Evolutionary conservation across 306 rosid genomes (phyloP), one percentile per base, ranked within the genome.

Genomic region (Spatholobus suberectus): DNA sequence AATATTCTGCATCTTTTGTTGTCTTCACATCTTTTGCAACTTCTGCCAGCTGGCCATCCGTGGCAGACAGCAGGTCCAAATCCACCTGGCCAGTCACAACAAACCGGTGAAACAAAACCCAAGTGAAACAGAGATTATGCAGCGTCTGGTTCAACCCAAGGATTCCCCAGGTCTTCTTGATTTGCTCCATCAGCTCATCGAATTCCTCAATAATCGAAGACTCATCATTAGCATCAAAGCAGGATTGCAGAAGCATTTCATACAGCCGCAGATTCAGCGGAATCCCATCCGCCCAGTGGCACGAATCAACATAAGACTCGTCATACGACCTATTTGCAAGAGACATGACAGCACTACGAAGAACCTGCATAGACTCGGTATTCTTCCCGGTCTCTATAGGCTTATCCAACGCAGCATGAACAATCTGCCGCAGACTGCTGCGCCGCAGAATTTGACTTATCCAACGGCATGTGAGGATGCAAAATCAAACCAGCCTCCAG

Each of bases 271-370:
- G 98, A 85, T 96, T 96, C 87, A 96, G 79, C 3, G 99, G 99
- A 59, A 94, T 84, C 77, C 99, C 99, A 88, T 96, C 99, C 6
- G 99, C 99, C 99, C 99, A 96, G 82, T 96, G 99, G 70, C 97
- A 94, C 3, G 91, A 83, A 76, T 96, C 98, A 49, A 83, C 79
- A 21, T 90, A 86, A 81, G 95, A 91, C 12, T 97, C 98, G 35
- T 94, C 97, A 59, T 90, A 81, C 5, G 98, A 86, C 91, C 99
- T 91, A 75, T 86, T 89, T 6, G 99, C 97, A 78, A 96, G 98
- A 76, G 96, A 35, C 85, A 80, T 89, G 29, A 92, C 98, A 78
- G 99, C 96, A 73, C 89, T 94, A 44, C 99, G 97, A 79, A 96
- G 99, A 89, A 92, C 91, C 88, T 96, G 99, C 97, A 94, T 81